A percentile compares a stretch with the other conserved stretches of the same genome.
Evolutionary conservation across 1,284 basidiomycete species (phyloP).

Genomic region (Trametes hirsuta): DNA sequence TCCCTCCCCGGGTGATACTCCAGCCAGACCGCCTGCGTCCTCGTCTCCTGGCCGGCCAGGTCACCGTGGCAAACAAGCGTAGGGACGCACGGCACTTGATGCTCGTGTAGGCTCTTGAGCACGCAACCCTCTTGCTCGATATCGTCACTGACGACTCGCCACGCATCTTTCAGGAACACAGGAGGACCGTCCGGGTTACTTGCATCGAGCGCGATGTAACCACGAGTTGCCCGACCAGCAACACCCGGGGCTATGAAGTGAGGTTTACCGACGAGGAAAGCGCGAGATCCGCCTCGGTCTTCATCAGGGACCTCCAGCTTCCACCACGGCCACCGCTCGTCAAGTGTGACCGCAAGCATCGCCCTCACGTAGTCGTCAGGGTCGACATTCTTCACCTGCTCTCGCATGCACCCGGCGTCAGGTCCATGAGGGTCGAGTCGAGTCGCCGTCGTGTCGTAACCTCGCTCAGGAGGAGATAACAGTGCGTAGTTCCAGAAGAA

Average conservation of each 20-base stretch:
- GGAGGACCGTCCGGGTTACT: background rate
- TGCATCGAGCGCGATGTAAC: conserved; percentile 13
- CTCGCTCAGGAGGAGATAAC: background rate
- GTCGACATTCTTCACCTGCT: background rate
- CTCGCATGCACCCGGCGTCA: background rate
- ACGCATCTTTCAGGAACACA: conserved; percentile 32
- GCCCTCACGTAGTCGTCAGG: background rate
- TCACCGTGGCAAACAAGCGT: conserved; percentile 15
- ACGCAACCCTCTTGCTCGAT: conserved; percentile 26
- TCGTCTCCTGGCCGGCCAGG: conserved; percentile 6
- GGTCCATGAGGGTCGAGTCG: background rate
- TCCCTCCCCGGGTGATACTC: background rate
- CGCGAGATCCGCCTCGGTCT: background rate
- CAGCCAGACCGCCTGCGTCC: background rate
- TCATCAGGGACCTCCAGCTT: background rate
- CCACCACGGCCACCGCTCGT: conserved; percentile 13
- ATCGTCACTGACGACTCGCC: conserved; percentile 21
- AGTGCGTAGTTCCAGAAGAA: conserved; percentile 19
- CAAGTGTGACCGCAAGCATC: background rate
- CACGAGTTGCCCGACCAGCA: conserved; percentile 14
- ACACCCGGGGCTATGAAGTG: background rate
- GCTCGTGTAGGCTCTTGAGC: conserved; percentile 21
- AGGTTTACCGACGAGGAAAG: conserved; percentile 10
- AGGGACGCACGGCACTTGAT: conserved; percentile 24
- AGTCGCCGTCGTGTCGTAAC: conserved; percentile 13